Evolutionary conservation across 148 eudicot species (phyloP), one percentile per base, ranked within the genome.

Genomic region (Silene latifolia): DNA sequence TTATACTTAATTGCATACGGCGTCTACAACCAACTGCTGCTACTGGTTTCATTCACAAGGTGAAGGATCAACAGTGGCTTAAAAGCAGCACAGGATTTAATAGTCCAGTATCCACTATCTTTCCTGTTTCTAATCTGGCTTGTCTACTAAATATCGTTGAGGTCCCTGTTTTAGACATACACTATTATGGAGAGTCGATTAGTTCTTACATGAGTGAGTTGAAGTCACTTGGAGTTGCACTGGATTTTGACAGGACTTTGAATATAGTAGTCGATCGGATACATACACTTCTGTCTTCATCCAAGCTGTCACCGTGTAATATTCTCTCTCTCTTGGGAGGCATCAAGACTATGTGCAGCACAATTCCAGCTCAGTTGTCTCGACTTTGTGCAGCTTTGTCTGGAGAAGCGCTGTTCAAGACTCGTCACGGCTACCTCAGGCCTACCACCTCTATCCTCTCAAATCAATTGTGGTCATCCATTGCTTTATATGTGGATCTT

Each of bases 401-500:
- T 8, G 29, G 25, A 6, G 63, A 53, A 18, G 48, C 18, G 8
- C 7, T 74, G 0, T 27, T 74, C 27, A 75, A 53, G 63, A 75
- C 78, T 21, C 63, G 72, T 1, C 71, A 35, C 54, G 78, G 78
- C 39, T 75, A 66, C 51, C 27, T 7, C 20, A 53, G 1, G 25
- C 72, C 72, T 54, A 54, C 48, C 5, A 7, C 66, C 4, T 75
- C 78, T 19, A 75, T 75, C 19, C 64, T 75, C 13, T 75, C 54
- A 2, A 75, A 21, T 76, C 56, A 64, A 35, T 18, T n/a, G 23
- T 69, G 82, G 81, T 71, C 77, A 67, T 61, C 75, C 42, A 72
- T 82, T 63, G 60, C 74, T 32, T 25, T 71, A 56, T 3, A 76
- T 44, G 71, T 76, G n/a, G 73, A 81, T 53, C 51, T 83, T 73